Evolutionary conservation across 2,329 filamentous ascomycete genomes (phyloP).

Genomic region (Pyrenochaeta sp.): DNA sequence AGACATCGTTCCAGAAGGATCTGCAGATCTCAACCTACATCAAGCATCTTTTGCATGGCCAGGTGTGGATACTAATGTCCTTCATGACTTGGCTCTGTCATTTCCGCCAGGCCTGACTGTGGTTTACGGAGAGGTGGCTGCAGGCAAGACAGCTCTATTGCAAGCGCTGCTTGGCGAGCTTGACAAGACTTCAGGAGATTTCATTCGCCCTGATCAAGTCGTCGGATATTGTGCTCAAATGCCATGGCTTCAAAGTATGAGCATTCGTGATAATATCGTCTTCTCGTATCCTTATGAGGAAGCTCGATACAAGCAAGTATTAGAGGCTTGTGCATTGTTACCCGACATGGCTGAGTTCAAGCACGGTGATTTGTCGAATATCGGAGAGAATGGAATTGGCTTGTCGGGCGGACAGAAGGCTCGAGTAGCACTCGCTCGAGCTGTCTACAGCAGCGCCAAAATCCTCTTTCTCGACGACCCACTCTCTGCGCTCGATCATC

Average conservation of each 20-base stretch:
- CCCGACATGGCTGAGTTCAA: slow-evolving; percentile 70
- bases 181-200: slow-evolving; percentile 61
- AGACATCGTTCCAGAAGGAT: slow-evolving; percentile 49
- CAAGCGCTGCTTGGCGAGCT: slow-evolving; percentile 68
- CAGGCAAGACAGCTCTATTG: slow-evolving; percentile 69
- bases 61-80: slow-evolving; percentile 65
- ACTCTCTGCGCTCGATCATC: slow-evolving; percentile 68
- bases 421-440: slow-evolving; percentile 67
- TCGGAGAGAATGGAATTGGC: slow-evolving; percentile 69
- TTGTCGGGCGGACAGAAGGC: slow-evolving; percentile 69
- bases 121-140: slow-evolving; percentile 69
- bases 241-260: slow-evolving; percentile 75
- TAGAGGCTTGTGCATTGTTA: slow-evolving; percentile 69
- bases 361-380: slow-evolving; percentile 68
- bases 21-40: slow-evolving; percentile 59
- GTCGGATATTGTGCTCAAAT: slow-evolving; percentile 72
- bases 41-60: slow-evolving; percentile 83
- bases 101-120: slow-evolving; percentile 68
- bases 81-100: slow-evolving; percentile 62
- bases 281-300: slow-evolving; percentile 75
- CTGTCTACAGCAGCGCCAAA: slow-evolving; percentile 65
- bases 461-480: slow-evolving; percentile 68
- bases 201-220: slow-evolving; percentile 63
- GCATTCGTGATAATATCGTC: slow-evolving; percentile 72
- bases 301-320: slow-evolving; percentile 71